Evolutionary conservation across 2,329 filamentous ascomycete genomes (phyloP).

Genomic region (Sclerotinia sclerotiorum): DNA sequence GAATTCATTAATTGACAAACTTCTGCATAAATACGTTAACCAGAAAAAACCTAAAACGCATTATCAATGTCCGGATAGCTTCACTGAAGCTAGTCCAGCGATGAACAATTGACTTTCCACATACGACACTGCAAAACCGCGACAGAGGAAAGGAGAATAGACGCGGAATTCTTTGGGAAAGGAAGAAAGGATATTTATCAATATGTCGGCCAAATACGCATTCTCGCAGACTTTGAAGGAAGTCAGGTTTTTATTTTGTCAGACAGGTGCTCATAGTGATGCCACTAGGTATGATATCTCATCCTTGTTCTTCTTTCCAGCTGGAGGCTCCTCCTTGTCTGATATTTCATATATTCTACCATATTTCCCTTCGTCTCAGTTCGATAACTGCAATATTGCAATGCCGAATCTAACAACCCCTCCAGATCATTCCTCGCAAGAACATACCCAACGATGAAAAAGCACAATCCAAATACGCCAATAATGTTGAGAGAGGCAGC

Average conservation of each 20-base stretch:
- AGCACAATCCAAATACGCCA: slow-evolving; percentile 90
- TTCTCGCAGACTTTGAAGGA: slow-evolving; percentile 90
- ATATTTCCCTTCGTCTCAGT: neutral
- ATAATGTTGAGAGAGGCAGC: slow-evolving; percentile 93
- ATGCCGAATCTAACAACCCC: slow-evolving; percentile 6
- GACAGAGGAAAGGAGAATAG: slow-evolving; percentile 1
- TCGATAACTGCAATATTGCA: neutral
- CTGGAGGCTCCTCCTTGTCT: too few species aligned
- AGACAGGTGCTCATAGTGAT: slow-evolving; percentile 87
- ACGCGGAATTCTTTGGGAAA: slow-evolving; percentile 25
- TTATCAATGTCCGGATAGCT: slow-evolving; percentile 18
- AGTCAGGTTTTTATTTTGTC: slow-evolving; percentile 95
- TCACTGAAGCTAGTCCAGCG: slow-evolving; percentile 6
- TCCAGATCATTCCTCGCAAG: slow-evolving; percentile 81
- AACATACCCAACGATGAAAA: slow-evolving; percentile 98
- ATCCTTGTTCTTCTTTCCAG: neutral
- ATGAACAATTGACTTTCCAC: slow-evolving; percentile 2
- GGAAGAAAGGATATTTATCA: slow-evolving; percentile 36
- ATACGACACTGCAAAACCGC: neutral
- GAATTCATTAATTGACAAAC: neutral
- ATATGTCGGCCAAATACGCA: slow-evolving; percentile 89
- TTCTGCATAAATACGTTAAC: neutral
- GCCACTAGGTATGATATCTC: slow-evolving; percentile 69
- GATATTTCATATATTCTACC: too few species aligned
- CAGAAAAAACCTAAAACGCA: neutral